Percentiles rank a stretch among this genome's conserved stretches.
These are phyloP conservation scores for Paramyrothecium roridum DNA, from an alignment of 2,329 filamentous ascomycete species.

Conservation along the genomic window DNA sequence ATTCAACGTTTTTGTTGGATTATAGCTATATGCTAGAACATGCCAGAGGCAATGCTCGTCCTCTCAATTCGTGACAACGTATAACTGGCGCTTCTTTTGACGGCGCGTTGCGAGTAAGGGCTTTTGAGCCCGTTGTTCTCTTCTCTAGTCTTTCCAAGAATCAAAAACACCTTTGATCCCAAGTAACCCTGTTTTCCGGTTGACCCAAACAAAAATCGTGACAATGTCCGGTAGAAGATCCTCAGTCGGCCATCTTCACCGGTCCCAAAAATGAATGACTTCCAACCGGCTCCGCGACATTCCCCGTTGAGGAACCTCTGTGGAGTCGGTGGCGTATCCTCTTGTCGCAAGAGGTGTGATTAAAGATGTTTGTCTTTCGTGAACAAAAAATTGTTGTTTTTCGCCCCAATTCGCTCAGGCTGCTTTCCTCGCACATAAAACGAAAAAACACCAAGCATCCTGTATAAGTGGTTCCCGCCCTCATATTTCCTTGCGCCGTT, in stretches of 20 bases:
- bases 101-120: background rate
- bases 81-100: background rate
- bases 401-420: background rate
- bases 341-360: background rate
- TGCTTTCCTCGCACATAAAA: background rate
- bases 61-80: background rate
- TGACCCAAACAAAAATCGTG: background rate
- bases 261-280: background rate
- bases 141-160: background rate
- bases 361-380: background rate
- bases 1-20: background rate
- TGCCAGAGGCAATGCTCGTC: background rate
- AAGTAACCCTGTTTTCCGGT: background rate
- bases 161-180: background rate
- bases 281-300: background rate
- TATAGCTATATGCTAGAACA: background rate
- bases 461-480: background rate
- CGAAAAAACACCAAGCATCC: background rate
- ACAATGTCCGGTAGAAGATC: background rate
- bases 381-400: background rate
- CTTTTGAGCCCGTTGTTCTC: background rate
- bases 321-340: background rate
- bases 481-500: background rate
- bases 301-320: background rate
- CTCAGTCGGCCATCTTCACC: too few relatives aligned